phyloP scores from a whole-genome alignment of 176 grass and related monocot species.

The Hordeum vulgare region DNA sequence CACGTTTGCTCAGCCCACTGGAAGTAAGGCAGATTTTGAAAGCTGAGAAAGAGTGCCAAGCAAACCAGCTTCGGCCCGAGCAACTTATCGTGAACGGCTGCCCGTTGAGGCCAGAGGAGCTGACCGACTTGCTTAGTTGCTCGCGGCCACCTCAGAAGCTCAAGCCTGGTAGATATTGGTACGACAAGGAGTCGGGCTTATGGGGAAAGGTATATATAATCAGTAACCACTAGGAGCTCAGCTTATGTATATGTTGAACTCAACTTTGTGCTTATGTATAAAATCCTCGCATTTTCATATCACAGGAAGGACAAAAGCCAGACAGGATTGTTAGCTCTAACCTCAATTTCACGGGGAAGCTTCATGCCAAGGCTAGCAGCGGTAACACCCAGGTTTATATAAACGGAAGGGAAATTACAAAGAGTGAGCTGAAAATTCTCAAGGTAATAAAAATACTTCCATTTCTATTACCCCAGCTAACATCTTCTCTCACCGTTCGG shows the following conservation, averaged over 20 bases:
- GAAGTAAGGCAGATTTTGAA: slow-evolving; percentile 96
- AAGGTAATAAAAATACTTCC: slow-evolving; percentile 41
- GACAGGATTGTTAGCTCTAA: slow-evolving; percentile 77
- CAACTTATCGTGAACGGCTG: slow-evolving; percentile 72
- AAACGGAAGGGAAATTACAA: slow-evolving; percentile 91
- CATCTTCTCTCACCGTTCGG: neutral
- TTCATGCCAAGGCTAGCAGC: slow-evolving; percentile 72
- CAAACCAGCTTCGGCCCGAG: slow-evolving; percentile 85
- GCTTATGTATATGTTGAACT: neutral
- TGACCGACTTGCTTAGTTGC: slow-evolving; percentile 82
- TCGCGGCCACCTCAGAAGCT: slow-evolving; percentile 65
- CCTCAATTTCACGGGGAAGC: slow-evolving; percentile 83
- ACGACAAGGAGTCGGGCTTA: slow-evolving; percentile 90
- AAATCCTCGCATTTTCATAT: neutral
- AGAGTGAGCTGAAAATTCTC: slow-evolving; percentile 66
- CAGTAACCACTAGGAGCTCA: neutral
- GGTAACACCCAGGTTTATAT: slow-evolving; percentile 90
- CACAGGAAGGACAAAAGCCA: slow-evolving; percentile 83
- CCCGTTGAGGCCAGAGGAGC: slow-evolving; percentile 62
- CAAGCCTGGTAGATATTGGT: slow-evolving; percentile 92
- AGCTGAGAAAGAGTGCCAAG: slow-evolving; percentile 92
- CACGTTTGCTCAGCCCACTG: slow-evolving; percentile 58
- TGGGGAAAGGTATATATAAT: slow-evolving; percentile 75
- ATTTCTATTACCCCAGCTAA: slow-evolving; percentile 21
- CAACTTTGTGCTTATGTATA: neutral